phyloP scores from a whole-genome alignment of 176 grass and related monocot genomes.

The Coix lacrymajobi region DNA sequence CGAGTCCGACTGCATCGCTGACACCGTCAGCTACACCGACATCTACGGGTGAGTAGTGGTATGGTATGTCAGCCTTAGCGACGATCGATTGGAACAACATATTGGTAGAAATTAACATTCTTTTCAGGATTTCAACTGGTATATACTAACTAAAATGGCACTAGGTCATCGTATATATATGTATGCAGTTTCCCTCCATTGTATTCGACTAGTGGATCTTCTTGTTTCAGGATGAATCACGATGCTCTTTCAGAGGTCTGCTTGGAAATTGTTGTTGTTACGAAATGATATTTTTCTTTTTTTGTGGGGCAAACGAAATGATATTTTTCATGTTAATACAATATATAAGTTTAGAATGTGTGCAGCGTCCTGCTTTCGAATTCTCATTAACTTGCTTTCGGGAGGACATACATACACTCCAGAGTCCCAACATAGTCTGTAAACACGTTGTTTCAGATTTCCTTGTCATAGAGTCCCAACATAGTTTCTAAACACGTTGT shows the following conservation, averaged over 20 bases:
- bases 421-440: neutral
- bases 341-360: neutral
- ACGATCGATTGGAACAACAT: neutral
- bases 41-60: slow-evolving; percentile 60
- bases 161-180: no score
- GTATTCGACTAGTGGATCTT: neutral
- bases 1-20: slow-evolving; percentile 50
- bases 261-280: neutral
- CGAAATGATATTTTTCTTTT: neutral
- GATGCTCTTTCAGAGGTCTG: neutral
- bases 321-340: neutral
- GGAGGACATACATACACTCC: neutral
- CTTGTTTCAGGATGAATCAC: neutral
- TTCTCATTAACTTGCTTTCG: neutral
- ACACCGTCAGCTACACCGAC: slow-evolving; percentile 77
- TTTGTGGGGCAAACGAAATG: no score
- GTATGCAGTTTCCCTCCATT: neutral
- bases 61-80: neutral
- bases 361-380: neutral
- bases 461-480: neutral
- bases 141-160: neutral
- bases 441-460: neutral
- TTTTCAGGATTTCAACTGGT: neutral
- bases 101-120: neutral
- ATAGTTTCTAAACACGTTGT: neutral